Evolutionary conservation across 768 basidiomycete genomes (phyloP).

Genomic region (Trametes villosa): DNA sequence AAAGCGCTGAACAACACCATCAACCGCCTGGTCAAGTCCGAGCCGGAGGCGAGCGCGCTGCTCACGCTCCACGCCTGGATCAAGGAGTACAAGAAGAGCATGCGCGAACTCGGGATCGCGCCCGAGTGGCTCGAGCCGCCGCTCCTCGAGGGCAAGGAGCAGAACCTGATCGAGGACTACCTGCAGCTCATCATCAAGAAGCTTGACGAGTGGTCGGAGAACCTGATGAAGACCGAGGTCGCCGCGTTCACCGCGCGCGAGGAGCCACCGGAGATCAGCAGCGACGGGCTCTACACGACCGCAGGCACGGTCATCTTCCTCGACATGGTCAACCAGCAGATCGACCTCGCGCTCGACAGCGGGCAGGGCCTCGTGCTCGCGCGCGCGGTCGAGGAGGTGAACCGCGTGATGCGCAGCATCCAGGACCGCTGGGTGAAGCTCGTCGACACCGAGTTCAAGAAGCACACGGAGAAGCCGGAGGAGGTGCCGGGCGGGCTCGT

Average conservation of each 20-base stretch:
- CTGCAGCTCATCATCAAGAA: conserved; percentile 91
- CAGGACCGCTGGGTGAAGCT: conserved; percentile 89
- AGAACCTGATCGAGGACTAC: conserved; percentile 93
- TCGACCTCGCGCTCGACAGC: conserved; percentile 93
- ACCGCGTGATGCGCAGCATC: conserved; percentile 85
- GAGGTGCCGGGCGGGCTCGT: conserved; percentile 87
- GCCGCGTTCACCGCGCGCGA: conserved; percentile 81
- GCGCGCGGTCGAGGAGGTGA: conserved; percentile 85
- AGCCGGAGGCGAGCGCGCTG: conserved; percentile 87
- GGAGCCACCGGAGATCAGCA: conserved; percentile 86
- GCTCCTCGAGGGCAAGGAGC: conserved; percentile 93
- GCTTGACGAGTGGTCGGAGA: conserved; percentile 95
- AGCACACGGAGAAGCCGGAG: conserved; percentile 85
- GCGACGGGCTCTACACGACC: conserved; percentile 87
- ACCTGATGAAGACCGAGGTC: conserved; percentile 91
- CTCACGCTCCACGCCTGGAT: conserved; percentile 91
- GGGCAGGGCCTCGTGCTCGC: conserved; percentile 93
- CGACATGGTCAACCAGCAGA: conserved; percentile 97
- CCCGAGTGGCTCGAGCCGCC: conserved; percentile 85
- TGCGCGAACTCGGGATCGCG: conserved; percentile 91
- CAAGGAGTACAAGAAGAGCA: conserved; percentile 92
- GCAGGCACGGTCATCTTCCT: conserved; percentile 93
- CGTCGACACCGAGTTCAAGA: conserved; percentile 85
- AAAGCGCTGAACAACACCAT: conserved; percentile 77
- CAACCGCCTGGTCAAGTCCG: conserved; percentile 67